Evolutionary conservation across 208 protist species (phyloP), one percentile per base, ranked within the genome.

Genomic region (Angomonas deanei): DNA sequence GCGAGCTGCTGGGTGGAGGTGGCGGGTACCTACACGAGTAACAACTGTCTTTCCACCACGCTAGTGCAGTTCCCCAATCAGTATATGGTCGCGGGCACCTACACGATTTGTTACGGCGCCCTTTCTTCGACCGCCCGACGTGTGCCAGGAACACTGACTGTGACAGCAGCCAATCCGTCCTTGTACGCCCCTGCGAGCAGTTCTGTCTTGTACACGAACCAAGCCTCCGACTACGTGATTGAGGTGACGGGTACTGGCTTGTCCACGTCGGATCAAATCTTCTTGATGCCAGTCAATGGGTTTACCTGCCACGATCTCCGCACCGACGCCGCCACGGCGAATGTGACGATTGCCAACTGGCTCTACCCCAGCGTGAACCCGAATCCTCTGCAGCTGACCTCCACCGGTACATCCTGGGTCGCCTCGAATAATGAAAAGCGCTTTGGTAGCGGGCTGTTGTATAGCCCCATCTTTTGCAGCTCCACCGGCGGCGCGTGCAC

Each of bases 301-400:
- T 89, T 80, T 72, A 76, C 68, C 34, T 96, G 91, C 71, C 91
- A 96, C 74, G 85, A 93, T 74, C 78, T 94, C 50, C 72, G 76
- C 64, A 91, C 64, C 8, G 70, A 61, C 64, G 66, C 56, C 17
- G 63, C 91, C 13, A 70, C 82, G 47, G 71, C 38, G 52, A 81
- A 92, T 61, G 73, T 66, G 10, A 74, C 81, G 34, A 68, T 90
- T 23, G 66, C 67, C 26, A 55, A 54, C 32, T 92, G 80, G 84
- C 80, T 91, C 53, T 59, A 39, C 26, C 87, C 91, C 28, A 88
- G 78, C 59, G 63, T 87, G 17, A 49, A 67, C n/a, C 77, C 87
- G 8, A 71, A 82, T 49, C 69, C 82, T 13, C 50, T 94, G 24
- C 48, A 64, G 24, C 30, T 84, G 34, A 79, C 75, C 38, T 17